phyloP scores from a whole-genome alignment of 805 yeast genomes.

The Candida multigemmis region DNA sequence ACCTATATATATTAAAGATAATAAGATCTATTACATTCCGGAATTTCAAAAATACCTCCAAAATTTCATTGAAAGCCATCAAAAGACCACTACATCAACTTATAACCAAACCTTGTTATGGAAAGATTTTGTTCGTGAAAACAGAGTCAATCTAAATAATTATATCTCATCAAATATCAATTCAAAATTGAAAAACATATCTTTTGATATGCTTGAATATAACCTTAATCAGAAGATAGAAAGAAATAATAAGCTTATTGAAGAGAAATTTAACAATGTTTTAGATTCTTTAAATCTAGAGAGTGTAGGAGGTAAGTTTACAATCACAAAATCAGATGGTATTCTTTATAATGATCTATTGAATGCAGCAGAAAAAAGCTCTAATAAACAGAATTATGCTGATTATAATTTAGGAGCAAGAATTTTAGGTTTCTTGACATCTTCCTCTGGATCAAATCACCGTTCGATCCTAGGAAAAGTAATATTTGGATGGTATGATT shows the following conservation, averaged over 20 bases:
- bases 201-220: conserved; percentile 12
- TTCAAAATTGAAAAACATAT: conserved; percentile 4
- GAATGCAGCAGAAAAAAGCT: conserved; percentile 22
- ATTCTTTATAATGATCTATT: conserved; percentile 19
- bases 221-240: conserved; percentile 11
- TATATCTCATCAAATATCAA: conserved; percentile 7
- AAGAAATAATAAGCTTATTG: conserved; percentile 14
- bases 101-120: conserved; percentile 6
- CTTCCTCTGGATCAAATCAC: conserved; percentile 7
- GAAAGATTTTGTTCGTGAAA: conserved; percentile 13
- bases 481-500: conserved; percentile 33
- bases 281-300: conserved; percentile 14
- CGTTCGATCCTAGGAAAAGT: conserved; percentile 15
- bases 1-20: conserved; percentile 20
- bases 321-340: conserved; percentile 9
- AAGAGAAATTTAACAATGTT: conserved; percentile 13
- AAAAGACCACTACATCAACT: conserved; percentile 5
- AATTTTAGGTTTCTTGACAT: conserved; percentile 31
- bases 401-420: conserved; percentile 29
- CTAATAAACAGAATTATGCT: conserved; percentile 29
- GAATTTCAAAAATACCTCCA: conserved; percentile 28
- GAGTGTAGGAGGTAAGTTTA: conserved; percentile 4
- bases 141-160: conserved; percentile 10
- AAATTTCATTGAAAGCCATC: conserved; percentile 20
- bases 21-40: conserved; percentile 27